phyloP scores from a whole-genome alignment of 2,329 filamentous ascomycete genomes.

The Ophiobolus disseminans region DNA sequence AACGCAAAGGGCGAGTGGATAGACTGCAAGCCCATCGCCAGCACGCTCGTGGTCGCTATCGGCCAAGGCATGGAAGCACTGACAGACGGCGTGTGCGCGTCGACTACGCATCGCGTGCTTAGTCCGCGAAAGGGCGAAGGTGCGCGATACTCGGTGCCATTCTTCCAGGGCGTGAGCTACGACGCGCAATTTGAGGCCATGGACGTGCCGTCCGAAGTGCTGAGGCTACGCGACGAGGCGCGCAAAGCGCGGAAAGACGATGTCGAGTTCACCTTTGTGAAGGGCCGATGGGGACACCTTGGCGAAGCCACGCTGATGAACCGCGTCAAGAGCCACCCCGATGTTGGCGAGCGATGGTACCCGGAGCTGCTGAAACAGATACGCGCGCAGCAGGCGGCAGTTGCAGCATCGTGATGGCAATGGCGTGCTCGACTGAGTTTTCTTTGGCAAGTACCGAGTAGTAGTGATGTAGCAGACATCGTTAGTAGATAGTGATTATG shows the following conservation, averaged over 20 bases:
- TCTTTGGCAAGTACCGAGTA: no score
- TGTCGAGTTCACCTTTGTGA: constrained; percentile 85
- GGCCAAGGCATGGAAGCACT: constrained; percentile 87
- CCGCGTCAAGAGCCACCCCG: constrained; percentile 83
- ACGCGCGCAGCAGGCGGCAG: constrained; percentile 48
- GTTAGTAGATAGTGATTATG: no score
- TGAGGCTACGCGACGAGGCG: constrained; percentile 67
- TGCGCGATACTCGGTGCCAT: constrained; percentile 79
- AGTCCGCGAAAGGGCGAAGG: constrained; percentile 73
- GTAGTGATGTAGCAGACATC: no score
- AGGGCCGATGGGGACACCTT: constrained; percentile 69
- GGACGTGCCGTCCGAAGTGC: constrained; percentile 69
- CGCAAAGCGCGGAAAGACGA: constrained; percentile 68
- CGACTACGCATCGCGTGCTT: constrained; percentile 84
- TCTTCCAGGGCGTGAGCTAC: constrained; percentile 85
- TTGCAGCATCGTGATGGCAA: constrained; percentile 10
- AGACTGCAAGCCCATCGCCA: constrained; percentile 76
- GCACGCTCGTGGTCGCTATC: constrained; percentile 85
- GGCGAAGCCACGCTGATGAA: constrained; percentile 87
- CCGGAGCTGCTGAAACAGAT: constrained; percentile 54
- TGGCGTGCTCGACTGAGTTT: constrained; percentile 6
- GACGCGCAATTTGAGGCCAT: constrained; percentile 82
- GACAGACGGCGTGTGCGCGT: constrained; percentile 80
- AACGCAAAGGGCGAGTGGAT: constrained; percentile 81
- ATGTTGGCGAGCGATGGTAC: constrained; percentile 80